Conservation (phyloP, 305 asterid genomes). For the Fraxinus greggii region DNA sequence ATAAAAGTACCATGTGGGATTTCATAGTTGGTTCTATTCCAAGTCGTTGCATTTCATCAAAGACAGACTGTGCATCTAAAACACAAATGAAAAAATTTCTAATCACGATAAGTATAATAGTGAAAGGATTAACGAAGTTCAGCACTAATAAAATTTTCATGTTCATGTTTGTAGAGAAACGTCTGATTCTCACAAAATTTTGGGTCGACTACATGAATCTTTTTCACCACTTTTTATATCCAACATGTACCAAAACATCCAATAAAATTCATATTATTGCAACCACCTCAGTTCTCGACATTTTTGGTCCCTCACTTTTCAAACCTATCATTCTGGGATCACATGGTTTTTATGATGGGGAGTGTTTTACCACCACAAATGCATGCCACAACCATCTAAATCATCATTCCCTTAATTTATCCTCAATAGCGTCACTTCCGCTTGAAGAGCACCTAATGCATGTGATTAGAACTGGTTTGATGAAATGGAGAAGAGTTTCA, state of each 20-base stretch:
- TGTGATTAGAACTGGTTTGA: background rate
- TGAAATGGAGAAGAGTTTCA: background rate
- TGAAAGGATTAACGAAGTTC: background rate
- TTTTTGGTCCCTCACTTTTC: background rate
- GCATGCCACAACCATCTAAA: background rate
- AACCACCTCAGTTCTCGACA: background rate
- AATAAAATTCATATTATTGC: background rate
- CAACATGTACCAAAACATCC: background rate
- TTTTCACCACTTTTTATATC: background rate
- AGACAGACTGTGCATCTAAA: conserved; percentile 73
- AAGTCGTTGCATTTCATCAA: conserved; percentile 70
- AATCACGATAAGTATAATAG: background rate
- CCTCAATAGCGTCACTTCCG: background rate
- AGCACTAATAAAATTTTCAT: background rate
- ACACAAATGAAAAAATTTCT: background rate
- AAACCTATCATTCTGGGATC: background rate
- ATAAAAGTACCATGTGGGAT: conserved; percentile 73
- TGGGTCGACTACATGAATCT: background rate
- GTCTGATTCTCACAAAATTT: background rate
- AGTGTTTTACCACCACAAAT: background rate
- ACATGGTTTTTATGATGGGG: background rate
- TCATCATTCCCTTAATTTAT: background rate
- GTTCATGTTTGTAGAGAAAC: background rate
- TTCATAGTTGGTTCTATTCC: conserved; percentile 76
- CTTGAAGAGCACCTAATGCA: background rate